phyloP scores from a whole-genome alignment of 148 eudicot species.

The Cornus controversa region DNA sequence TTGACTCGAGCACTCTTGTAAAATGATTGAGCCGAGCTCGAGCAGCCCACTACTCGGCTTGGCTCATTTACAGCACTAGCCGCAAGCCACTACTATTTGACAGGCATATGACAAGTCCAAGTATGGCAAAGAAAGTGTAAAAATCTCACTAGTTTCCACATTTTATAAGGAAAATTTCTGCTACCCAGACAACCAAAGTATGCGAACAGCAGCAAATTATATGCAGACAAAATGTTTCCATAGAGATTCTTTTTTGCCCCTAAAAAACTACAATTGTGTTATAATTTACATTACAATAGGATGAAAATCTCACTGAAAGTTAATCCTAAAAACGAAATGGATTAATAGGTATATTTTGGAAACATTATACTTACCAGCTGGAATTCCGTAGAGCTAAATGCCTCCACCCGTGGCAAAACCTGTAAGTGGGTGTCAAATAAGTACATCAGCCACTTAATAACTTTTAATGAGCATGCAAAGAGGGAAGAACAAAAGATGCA shows the following conservation, averaged over 20 bases:
- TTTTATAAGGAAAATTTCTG: background rate
- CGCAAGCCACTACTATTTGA: background rate
- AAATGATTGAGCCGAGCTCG: too few species aligned
- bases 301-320: background rate
- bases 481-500: background rate
- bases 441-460: conserved; percentile 15
- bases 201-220: background rate
- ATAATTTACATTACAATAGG: background rate
- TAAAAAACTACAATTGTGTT: background rate
- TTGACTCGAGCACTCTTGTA: too few species aligned
- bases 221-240: background rate
- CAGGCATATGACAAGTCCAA: background rate
- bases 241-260: background rate
- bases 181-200: background rate
- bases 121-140: background rate
- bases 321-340: background rate
- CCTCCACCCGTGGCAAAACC: conserved; percentile 67
- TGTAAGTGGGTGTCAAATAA: conserved; percentile 30
- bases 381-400: conserved; percentile 53
- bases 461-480: background rate
- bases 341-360: background rate
- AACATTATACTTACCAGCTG: conserved; percentile 56
- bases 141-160: background rate
- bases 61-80: too few species aligned
- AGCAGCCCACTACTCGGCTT: too few species aligned